phyloP scores from a whole-genome alignment of 2,329 filamentous ascomycete species.

The Xylariaceae sp. region DNA sequence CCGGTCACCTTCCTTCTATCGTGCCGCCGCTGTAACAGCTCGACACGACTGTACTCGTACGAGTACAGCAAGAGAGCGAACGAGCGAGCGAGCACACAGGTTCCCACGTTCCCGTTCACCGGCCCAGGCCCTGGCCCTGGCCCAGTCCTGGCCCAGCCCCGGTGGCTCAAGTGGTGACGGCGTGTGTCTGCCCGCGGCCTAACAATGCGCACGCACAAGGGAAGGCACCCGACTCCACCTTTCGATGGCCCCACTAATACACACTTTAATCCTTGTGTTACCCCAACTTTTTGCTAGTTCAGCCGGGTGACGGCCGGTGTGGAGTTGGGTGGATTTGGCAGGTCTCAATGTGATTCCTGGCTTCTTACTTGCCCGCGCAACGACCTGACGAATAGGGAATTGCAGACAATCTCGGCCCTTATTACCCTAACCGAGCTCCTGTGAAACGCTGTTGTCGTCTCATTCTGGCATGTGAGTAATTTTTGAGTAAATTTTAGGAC shows the following conservation, averaged over 20 bases:
- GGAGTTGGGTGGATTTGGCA: slow-evolving; percentile 14
- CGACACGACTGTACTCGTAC: not conserved
- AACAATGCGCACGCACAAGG: not conserved
- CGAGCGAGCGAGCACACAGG: not conserved
- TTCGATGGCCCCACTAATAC: not conserved
- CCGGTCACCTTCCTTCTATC: no score
- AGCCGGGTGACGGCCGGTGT: slow-evolving; percentile 11
- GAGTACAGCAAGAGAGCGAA: not conserved
- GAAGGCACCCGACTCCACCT: not conserved
- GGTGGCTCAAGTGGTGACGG: no score
- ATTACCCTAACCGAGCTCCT: not conserved
- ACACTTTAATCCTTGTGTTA: not conserved
- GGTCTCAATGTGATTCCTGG: slow-evolving; percentile 8
- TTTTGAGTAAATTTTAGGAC: not conserved
- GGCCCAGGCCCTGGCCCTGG: not conserved
- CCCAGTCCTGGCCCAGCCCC: no score
- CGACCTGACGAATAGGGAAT: not conserved
- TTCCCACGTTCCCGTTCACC: not conserved
- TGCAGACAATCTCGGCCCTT: slow-evolving; percentile 15
- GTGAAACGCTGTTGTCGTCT: not conserved
- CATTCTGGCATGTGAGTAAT: not conserved
- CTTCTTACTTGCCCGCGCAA: slow-evolving; percentile 3
- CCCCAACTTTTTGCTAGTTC: slow-evolving; percentile 13
- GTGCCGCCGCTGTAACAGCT: not conserved
- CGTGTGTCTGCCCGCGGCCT: no score